phyloP scores from a whole-genome alignment of 164 flowering plant species.

The Berberis vulgaris region DNA sequence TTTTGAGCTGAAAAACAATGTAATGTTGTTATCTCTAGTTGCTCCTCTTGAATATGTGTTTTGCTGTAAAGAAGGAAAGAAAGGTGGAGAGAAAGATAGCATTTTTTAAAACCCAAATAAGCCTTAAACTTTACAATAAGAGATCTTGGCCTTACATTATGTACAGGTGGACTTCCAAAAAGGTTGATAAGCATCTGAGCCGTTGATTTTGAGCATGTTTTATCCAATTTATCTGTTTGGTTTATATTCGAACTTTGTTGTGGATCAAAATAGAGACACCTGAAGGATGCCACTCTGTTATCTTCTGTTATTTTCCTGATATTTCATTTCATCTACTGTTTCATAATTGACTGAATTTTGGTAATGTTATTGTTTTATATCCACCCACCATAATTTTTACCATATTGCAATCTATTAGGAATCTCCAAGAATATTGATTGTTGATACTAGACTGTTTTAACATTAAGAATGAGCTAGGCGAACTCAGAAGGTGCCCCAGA shows the following conservation, averaged over 20 bases:
- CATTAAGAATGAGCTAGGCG: no score
- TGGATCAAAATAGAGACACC: not conserved
- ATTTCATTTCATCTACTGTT: not conserved
- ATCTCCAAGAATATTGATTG: no score
- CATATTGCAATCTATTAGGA: no score
- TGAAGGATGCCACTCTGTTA: not conserved
- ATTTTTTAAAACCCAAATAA: not conserved
- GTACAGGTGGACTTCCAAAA: not conserved
- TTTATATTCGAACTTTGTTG: not conserved
- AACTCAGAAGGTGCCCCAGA: no score
- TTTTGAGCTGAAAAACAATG: not conserved
- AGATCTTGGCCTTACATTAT: not conserved
- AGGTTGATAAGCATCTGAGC: not conserved
- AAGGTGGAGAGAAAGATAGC: not conserved
- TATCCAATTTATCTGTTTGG: not conserved
- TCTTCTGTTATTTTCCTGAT: not conserved
- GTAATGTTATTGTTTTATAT: no score
- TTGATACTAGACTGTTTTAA: no score
- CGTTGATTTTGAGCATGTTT: not conserved
- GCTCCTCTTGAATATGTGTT: not conserved
- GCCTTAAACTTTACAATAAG: not conserved
- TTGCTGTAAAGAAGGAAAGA: constrained; percentile 1
- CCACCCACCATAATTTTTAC: no score
- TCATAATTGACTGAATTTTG: no score
- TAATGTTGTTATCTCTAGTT: not conserved